Evolutionary conservation across 257 asterid species (phyloP).

Genomic region (Solanum medicagineum): DNA sequence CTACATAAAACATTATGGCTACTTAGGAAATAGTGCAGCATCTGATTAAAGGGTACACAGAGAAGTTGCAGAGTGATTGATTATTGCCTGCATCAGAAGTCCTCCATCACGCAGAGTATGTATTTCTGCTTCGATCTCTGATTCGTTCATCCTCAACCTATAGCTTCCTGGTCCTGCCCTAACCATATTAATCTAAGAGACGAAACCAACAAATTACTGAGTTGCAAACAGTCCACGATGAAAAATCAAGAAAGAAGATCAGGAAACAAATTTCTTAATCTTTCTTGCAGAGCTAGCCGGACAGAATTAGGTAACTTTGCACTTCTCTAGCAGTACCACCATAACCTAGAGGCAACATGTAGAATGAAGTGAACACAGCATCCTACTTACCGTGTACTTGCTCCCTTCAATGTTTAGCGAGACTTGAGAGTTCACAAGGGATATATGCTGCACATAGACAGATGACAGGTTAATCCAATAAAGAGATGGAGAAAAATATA

Average conservation of each 20-base stretch:
- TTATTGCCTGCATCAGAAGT: slow-evolving; percentile 85
- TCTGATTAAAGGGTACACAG: not conserved
- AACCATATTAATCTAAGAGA: slow-evolving; percentile 46
- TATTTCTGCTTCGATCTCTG: slow-evolving; percentile 93
- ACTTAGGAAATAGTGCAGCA: not conserved
- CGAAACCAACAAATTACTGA: not conserved
- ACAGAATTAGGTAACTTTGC: not conserved
- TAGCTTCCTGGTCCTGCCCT: slow-evolving; percentile 65
- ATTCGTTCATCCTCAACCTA: slow-evolving; percentile 65
- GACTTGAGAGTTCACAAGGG: slow-evolving; percentile 90
- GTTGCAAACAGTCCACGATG: not conserved
- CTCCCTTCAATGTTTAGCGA: slow-evolving; percentile 97
- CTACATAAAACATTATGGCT: slow-evolving; percentile 1
- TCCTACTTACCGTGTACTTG: slow-evolving; percentile 82
- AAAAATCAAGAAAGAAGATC: not conserved
- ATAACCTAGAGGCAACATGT: not conserved
- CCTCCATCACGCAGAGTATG: slow-evolving; percentile 99
- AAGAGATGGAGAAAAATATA: slow-evolving; percentile 9
- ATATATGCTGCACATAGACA: slow-evolving; percentile 76
- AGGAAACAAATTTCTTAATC: not conserved
- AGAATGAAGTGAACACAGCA: not conserved
- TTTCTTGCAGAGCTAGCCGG: not conserved
- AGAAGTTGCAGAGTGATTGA: not conserved
- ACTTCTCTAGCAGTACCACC: not conserved
- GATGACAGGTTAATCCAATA: slow-evolving; percentile 8